Conservation (phyloP, 192 early-diverging fungal genomes). For the Linnemannia zychae region DNA sequence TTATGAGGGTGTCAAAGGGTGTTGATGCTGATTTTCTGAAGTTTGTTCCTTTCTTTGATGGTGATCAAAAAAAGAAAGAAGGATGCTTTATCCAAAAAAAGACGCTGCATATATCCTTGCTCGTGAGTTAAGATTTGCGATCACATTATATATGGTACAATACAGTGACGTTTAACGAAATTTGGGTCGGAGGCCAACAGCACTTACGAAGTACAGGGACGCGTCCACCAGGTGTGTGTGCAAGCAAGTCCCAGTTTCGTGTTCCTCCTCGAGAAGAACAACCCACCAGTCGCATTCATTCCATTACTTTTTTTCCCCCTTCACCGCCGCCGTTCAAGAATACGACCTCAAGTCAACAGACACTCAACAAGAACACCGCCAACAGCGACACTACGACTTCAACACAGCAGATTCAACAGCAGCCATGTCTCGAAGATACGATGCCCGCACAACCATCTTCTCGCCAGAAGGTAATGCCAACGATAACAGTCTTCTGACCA, state of each 20-base stretch:
- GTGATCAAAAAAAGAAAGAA: background rate
- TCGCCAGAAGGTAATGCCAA: constrained; percentile 93
- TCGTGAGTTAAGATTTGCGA: background rate
- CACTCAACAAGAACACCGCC: background rate
- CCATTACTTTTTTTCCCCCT: background rate
- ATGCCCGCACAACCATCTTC: constrained; percentile 98
- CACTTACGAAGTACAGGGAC: constrained; percentile 7
- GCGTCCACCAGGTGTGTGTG: background rate
- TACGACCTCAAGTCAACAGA: background rate
- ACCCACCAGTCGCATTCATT: constrained; percentile 13
- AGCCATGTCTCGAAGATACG: constrained; percentile 96
- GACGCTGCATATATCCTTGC: background rate
- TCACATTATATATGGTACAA: background rate
- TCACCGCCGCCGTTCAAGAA: background rate
- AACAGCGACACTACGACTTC: background rate
- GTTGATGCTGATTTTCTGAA: background rate
- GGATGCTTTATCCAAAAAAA: background rate
- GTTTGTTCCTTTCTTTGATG: background rate
- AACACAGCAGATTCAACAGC: background rate
- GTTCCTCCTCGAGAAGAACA: background rate
- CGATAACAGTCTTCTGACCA: background rate
- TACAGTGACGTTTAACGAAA: background rate
- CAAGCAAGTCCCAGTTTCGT: background rate
- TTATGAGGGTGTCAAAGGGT: background rate
- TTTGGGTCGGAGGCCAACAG: background rate